phyloP scores from a whole-genome alignment of 441 rosid genomes.

The Biscutella laevigata region DNA sequence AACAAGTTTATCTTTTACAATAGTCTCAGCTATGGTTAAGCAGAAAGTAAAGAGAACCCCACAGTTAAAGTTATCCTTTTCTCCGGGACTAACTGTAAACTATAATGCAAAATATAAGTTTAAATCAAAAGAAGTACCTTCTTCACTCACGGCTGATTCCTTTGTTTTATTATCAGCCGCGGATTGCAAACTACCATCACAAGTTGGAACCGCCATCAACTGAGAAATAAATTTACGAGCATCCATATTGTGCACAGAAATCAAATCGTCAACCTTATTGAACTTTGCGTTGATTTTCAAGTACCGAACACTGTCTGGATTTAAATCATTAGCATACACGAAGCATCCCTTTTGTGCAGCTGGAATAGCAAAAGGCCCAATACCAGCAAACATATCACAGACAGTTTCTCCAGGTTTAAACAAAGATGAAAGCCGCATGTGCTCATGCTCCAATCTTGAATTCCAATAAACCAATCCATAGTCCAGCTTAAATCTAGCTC shows the following conservation, averaged over 20 bases:
- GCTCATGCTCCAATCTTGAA: conserved; percentile 93
- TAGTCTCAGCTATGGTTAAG: conserved; percentile 23
- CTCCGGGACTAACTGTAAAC: neutral
- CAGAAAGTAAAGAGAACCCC: conserved; percentile 12
- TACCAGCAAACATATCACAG: conserved; percentile 93
- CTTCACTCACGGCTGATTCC: conserved; percentile 12
- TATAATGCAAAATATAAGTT: neutral
- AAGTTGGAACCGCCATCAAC: conserved; percentile 41
- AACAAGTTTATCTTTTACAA: conserved; percentile 18
- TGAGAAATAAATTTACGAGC: conserved; percentile 73
- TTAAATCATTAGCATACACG: conserved; percentile 83
- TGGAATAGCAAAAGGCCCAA: conserved; percentile 93
- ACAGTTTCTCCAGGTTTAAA: conserved; percentile 72
- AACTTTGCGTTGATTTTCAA: conserved; percentile 74
- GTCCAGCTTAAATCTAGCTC: conserved; percentile 87
- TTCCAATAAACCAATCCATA: conserved; percentile 86
- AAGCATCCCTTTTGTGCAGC: conserved; percentile 89
- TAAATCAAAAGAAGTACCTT: conserved; percentile 33
- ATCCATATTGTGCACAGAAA: conserved; percentile 71
- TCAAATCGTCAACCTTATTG: conserved; percentile 65
- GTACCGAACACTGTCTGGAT: conserved; percentile 70
- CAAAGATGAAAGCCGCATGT: conserved; percentile 62
- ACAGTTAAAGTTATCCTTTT: neutral
- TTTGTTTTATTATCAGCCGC: conserved; percentile 27
- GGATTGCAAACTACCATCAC: conserved; percentile 30